These are phyloP conservation scores for Hirsutella minnesotensis DNA, from an alignment of 2,329 filamentous ascomycete species.

Conservation along the genomic window DNA sequence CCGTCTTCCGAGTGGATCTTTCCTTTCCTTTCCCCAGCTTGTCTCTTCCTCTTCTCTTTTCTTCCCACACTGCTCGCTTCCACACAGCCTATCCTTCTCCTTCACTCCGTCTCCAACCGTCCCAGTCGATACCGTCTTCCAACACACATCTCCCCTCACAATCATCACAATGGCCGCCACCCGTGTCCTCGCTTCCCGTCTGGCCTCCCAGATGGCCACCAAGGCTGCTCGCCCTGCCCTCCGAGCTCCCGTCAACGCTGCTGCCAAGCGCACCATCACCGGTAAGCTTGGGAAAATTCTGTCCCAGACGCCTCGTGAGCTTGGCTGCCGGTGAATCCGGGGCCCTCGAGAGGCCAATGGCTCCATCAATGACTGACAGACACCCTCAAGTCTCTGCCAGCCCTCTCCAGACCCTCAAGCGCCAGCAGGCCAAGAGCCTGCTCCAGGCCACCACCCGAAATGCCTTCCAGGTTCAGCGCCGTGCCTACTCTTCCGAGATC, in stretches of 20 bases:
- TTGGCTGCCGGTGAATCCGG: slow-evolving; percentile 10
- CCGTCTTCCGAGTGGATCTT: slow-evolving; percentile 20
- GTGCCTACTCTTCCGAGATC: slow-evolving; percentile 80
- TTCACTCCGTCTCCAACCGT: slow-evolving; percentile 18
- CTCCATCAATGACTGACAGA: slow-evolving; percentile 19
- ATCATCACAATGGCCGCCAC: slow-evolving; percentile 69
- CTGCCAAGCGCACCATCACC: slow-evolving; percentile 65
- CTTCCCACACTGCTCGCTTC: slow-evolving; percentile 21
- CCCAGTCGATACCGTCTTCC: slow-evolving; percentile 18
- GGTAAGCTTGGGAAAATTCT: slow-evolving; percentile 40
- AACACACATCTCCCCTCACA: slow-evolving; percentile 18
- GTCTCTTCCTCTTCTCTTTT: slow-evolving; percentile 27
- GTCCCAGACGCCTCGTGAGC: slow-evolving; percentile 10
- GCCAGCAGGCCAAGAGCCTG: slow-evolving; percentile 56
- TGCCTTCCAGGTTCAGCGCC: slow-evolving; percentile 53
- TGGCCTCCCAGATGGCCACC: slow-evolving; percentile 65
- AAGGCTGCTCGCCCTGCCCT: slow-evolving; percentile 69
- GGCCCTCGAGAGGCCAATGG: slow-evolving; percentile 20
- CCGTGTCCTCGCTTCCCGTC: slow-evolving; percentile 66
- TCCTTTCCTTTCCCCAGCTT: slow-evolving; percentile 22
- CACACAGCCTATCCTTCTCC: slow-evolving; percentile 8
- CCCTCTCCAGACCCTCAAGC: slow-evolving; percentile 65
- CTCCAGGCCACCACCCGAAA: slow-evolving; percentile 54
- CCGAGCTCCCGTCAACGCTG: slow-evolving; percentile 49
- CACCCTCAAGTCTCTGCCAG: slow-evolving; percentile 37